These are phyloP conservation scores for Agaricus sinodeliciosus DNA, from an alignment of 768 basidiomycete genomes.

Conservation along the genomic window DNA sequence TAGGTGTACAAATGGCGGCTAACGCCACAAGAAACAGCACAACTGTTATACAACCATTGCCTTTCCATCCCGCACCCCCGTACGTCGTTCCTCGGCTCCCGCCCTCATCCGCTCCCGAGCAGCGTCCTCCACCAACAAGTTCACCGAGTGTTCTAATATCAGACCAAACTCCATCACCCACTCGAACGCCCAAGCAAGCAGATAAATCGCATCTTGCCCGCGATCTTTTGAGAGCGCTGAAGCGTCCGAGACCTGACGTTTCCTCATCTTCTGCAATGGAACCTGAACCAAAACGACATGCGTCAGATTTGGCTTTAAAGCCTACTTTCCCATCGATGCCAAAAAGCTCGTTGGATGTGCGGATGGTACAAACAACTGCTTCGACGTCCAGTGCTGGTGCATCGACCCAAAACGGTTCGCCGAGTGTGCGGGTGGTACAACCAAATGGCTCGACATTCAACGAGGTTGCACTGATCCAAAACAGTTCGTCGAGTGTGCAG, in stretches of 20 bases:
- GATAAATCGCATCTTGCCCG: slow-evolving; percentile 46
- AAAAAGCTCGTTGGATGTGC: not conserved
- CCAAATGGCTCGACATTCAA: no score
- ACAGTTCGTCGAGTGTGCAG: no score
- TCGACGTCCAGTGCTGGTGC: not conserved
- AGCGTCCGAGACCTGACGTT: slow-evolving; percentile 22
- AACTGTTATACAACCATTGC: not conserved
- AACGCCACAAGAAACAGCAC: no score
- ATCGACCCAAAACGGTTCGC: no score
- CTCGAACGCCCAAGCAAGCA: slow-evolving; percentile 33
- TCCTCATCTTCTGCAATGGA: slow-evolving; percentile 6
- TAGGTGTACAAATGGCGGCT: not conserved
- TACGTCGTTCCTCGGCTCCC: not conserved
- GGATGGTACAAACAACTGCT: not conserved
- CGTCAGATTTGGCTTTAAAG: slow-evolving; percentile 4
- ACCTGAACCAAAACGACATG: slow-evolving; percentile 18
- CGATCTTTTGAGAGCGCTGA: slow-evolving; percentile 50
- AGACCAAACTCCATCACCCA: not conserved
- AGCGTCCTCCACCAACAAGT: not conserved
- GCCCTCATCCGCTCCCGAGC: not conserved
- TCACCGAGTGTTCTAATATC: not conserved
- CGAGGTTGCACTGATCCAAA: no score
- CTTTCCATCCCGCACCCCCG: not conserved
- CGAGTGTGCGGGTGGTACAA: no score
- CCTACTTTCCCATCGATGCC: not conserved